phyloP scores from a whole-genome alignment of 768 basidiomycete species.

The Coprinellus aureogranulatus region DNA sequence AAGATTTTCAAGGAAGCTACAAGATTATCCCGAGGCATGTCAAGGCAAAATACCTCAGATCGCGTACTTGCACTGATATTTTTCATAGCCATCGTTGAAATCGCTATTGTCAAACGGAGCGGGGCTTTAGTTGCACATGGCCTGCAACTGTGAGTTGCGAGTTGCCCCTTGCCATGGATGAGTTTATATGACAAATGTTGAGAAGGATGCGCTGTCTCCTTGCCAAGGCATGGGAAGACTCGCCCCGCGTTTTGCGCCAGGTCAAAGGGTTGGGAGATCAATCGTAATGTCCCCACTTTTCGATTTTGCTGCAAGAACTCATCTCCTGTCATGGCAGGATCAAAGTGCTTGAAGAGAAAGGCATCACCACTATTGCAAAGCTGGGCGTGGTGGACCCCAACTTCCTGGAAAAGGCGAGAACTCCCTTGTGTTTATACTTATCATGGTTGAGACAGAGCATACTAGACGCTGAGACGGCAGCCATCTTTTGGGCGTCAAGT shows the following conservation, averaged over 20 bases:
- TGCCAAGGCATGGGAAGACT: slow-evolving; percentile 91
- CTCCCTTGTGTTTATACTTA: background rate
- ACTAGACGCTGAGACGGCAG: slow-evolving; percentile 69
- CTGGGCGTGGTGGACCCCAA: slow-evolving; percentile 56
- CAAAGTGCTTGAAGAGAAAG: slow-evolving; percentile 71
- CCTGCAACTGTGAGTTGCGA: slow-evolving; percentile 67
- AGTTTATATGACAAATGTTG: no score
- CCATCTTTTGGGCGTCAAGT: slow-evolving; percentile 74
- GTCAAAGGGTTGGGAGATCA: slow-evolving; percentile 90
- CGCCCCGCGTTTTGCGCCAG: slow-evolving; percentile 80
- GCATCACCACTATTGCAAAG: slow-evolving; percentile 59
- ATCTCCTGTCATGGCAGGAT: slow-evolving; percentile 22
- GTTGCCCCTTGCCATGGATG: no score
- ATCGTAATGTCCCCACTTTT: slow-evolving; percentile 52
- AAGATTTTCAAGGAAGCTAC: slow-evolving; percentile 71
- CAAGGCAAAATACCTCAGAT: no score
- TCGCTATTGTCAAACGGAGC: slow-evolving; percentile 61
- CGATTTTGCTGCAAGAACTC: background rate
- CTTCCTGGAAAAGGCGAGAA: slow-evolving; percentile 62
- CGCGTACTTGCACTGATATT: no score
- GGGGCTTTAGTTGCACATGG: slow-evolving; percentile 71
- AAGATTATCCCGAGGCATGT: slow-evolving; percentile 72
- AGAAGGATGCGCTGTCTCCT: slow-evolving; percentile 73
- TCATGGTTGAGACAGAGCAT: background rate
- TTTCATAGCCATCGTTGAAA: slow-evolving; percentile 70